These are phyloP conservation scores for Pochonia chlamydosporia DNA, from an alignment of 2,329 filamentous ascomycete genomes.

Conservation along the genomic window DNA sequence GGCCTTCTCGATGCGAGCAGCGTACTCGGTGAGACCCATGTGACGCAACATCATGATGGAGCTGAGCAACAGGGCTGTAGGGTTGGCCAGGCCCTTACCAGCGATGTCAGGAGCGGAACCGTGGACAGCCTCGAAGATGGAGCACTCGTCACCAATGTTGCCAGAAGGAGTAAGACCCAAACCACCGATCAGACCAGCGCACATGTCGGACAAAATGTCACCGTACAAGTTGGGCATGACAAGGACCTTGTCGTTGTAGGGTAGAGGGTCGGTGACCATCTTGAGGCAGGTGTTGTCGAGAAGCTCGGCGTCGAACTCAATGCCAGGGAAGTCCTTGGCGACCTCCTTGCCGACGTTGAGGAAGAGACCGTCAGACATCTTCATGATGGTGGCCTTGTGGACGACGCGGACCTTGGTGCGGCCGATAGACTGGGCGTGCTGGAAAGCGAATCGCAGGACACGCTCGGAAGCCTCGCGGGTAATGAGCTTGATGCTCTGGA, in stretches of 20 bases:
- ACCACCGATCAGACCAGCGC: slow-evolving; percentile 95
- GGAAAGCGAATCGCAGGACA: slow-evolving; percentile 95
- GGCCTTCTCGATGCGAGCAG: slow-evolving; percentile 83
- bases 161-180: slow-evolving; percentile 94
- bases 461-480: slow-evolving; percentile 91
- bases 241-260: slow-evolving; percentile 98
- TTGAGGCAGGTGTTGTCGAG: slow-evolving; percentile 99
- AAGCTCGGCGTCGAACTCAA: slow-evolving; percentile 96
- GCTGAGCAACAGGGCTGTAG: slow-evolving; percentile 87
- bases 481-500: slow-evolving; percentile 99
- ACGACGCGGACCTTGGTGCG: slow-evolving; percentile 96
- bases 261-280: slow-evolving; percentile 92
- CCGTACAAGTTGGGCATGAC: slow-evolving; percentile 99
- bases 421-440: slow-evolving; percentile 89
- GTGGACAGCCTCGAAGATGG: slow-evolving; percentile 99
- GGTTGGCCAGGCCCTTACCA: slow-evolving; percentile 93
- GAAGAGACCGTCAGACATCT: slow-evolving; percentile 99
- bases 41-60: slow-evolving; percentile 99
- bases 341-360: slow-evolving; percentile 79
- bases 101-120: slow-evolving; percentile 95
- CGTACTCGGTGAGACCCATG: slow-evolving; percentile 85
- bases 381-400: slow-evolving; percentile 99
- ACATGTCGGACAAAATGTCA: slow-evolving; percentile 99
- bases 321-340: slow-evolving; percentile 88
- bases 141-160: slow-evolving; percentile 99